Evolutionary conservation across 768 basidiomycete species (phyloP).

Genomic region (Suillus lakei): DNA sequence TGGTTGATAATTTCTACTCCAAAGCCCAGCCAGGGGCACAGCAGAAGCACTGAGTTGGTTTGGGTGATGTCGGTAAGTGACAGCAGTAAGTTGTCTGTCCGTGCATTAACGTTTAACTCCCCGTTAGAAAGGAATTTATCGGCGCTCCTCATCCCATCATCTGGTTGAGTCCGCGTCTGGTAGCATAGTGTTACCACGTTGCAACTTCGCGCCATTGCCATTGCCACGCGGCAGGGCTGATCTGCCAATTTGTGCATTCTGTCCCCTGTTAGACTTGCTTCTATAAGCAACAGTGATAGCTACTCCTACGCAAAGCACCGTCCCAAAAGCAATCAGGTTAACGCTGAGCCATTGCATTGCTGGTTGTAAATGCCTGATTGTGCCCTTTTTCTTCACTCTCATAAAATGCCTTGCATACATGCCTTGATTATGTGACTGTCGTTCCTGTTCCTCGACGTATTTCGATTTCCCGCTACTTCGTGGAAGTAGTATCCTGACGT

Average conservation of each 20-base stretch:
- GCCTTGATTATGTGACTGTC: neutral
- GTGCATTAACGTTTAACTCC: neutral
- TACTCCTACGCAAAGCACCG: neutral
- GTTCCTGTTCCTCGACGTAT: neutral
- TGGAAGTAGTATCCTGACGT: neutral
- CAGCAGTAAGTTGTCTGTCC: neutral
- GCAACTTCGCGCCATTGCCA: neutral
- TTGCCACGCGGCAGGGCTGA: neutral
- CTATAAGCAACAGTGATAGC: neutral
- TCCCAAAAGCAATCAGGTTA: neutral
- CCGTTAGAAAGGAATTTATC: neutral
- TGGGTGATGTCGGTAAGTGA: neutral
- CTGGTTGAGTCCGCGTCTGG: neutral
- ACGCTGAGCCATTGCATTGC: neutral
- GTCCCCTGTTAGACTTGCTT: neutral
- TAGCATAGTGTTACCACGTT: neutral
- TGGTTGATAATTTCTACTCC: conserved; percentile 74
- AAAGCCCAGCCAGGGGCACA: conserved; percentile 38
- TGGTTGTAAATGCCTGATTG: neutral
- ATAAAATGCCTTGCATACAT: neutral
- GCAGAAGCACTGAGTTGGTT: conserved; percentile 15
- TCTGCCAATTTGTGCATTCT: neutral
- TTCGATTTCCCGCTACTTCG: neutral
- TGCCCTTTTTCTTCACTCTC: neutral
- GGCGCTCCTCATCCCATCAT: neutral